Evolutionary conservation across 495 filamentous ascomycete genomes (phyloP), one percentile per base, ranked within the genome.

Genomic region (Hypoxylon crocopeplum): DNA sequence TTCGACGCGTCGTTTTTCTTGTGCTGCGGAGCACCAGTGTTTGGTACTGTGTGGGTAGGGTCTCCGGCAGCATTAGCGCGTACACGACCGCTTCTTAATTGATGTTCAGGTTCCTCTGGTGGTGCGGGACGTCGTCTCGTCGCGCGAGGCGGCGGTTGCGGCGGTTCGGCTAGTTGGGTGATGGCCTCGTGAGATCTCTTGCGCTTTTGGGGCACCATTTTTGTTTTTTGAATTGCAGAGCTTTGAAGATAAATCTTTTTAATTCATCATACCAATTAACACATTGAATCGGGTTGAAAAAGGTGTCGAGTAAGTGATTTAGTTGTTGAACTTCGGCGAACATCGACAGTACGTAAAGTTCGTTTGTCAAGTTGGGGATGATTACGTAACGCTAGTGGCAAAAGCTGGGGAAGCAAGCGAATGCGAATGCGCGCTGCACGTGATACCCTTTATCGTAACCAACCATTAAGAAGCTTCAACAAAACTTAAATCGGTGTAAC

Each of bases 111-210:
- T 10, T 68, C 66, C 13, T 38, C 34, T 19, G n/a, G 34, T 8
- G 13, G 65, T 55, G 22, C n/a, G n/a, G 77, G 76, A 38, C 74
- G 71, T 33, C 67, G 71, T 47, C 78, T 75, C 41, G 78, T 81
- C 46, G 75, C 68, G 57, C 78, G 72, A 32, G 74, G 76, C 50
- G 70, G 56, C 11, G 56, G 30, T 16, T 20, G 32, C 58, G 19
- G 37, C 36, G 48, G n/a, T n/a, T n/a, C n/a, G n/a, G n/a, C n/a
- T n/a, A n/a, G n/a, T n/a, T n/a, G n/a, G n/a, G n/a, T n/a, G n/a
- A n/a, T n/a, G n/a, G n/a, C n/a, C n/a, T 72, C 68, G 39, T 67
- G 56, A 3, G 65, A 65, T 4, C 64, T 74, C 64, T 79, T 79
- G 42, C 77, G 70, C 58, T 79, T 80, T 29, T 68, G 62, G 12